These are phyloP conservation scores for Kodamaea hsintzibuensis DNA, from an alignment of 805 yeast genomes.

Conservation along the genomic window DNA sequence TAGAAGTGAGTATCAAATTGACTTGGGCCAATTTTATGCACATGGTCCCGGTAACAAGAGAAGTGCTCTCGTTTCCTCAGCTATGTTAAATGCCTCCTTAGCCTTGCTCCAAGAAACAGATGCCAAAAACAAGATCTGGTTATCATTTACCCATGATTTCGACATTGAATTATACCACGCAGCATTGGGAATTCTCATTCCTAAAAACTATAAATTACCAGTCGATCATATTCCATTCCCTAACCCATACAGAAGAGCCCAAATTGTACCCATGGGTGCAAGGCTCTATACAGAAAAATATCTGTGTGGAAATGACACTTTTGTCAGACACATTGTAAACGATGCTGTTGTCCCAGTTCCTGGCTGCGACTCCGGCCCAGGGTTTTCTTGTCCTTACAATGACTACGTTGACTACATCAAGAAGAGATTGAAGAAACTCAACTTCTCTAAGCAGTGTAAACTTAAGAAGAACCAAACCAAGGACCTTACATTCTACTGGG, in stretches of 20 bases:
- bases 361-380: constrained; percentile 38
- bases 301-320: constrained; percentile 31
- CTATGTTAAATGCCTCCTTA: constrained; percentile 48
- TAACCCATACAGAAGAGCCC: constrained; percentile 44
- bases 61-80: constrained; percentile 59
- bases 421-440: constrained; percentile 26
- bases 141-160: constrained; percentile 75
- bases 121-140: constrained; percentile 54
- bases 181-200: constrained; percentile 58
- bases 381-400: constrained; percentile 39
- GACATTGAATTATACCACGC: constrained; percentile 60
- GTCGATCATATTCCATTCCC: constrained; percentile 47
- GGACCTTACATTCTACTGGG: constrained; percentile 44
- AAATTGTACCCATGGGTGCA: constrained; percentile 41
- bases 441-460: constrained; percentile 30
- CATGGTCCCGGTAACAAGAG: constrained; percentile 63
- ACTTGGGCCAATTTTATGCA: constrained; percentile 57
- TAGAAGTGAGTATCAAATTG: constrained; percentile 58
- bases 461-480: constrained; percentile 22
- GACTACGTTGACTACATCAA: constrained; percentile 32
- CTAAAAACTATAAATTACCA: constrained; percentile 35
- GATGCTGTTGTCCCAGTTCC: constrained; percentile 40
- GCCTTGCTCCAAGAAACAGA: constrained; percentile 41
- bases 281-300: constrained; percentile 37
- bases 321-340: constrained; percentile 37